Evolutionary conservation across 768 basidiomycete genomes (phyloP), one percentile per base, ranked within the genome.

Genomic region (Tylopilus balloui): DNA sequence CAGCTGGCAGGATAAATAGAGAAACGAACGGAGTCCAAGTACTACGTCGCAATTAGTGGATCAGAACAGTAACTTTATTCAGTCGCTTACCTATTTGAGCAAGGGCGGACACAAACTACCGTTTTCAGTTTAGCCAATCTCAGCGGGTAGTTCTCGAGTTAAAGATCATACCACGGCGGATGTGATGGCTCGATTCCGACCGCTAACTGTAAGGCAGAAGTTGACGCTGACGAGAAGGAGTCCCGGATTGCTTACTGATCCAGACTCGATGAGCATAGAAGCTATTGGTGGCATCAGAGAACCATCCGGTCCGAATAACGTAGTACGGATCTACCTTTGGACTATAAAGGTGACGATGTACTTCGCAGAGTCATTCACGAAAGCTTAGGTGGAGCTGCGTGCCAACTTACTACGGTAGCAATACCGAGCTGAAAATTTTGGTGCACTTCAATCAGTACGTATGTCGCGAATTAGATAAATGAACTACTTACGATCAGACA

Each of bases 181-280:
- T 9, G 54, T 53, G 21, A 64, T 11, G 12, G 43, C 8, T n/a
- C 50, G 52, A 29, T 62, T 63, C 31, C 10, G 21, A 40, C 44
- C 54, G 5, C 59, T 61, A 21, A 64, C 61, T 63, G 39, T 12
- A 36, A 34, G 21, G 6, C 11, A 23, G n/a, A 25, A 17, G 6
- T 54, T 31, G 31, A 21, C 1, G 34, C 3, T 2, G 13, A 37
- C 9, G 12, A 31, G 20, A 19, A 1, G 6, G n/a, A 21, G 19
- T 3, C 2, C 13, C 15, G 2, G 10, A 5, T n/a, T n/a, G 37
- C 61, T 36, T 37, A 63, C 61, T 63, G 53, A 63, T 61, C 59
- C 59, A 64, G 17, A 64, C 56, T 31, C 59, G 60, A 21, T 63
- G 62, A 20, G 48, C 48, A 21, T 64, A 64, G 28, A 63, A 63